Evolutionary conservation across 2,329 filamentous ascomycete species (phyloP), one percentile per base, ranked within the genome.

Genomic region (Tolypocladium paradoxum): DNA sequence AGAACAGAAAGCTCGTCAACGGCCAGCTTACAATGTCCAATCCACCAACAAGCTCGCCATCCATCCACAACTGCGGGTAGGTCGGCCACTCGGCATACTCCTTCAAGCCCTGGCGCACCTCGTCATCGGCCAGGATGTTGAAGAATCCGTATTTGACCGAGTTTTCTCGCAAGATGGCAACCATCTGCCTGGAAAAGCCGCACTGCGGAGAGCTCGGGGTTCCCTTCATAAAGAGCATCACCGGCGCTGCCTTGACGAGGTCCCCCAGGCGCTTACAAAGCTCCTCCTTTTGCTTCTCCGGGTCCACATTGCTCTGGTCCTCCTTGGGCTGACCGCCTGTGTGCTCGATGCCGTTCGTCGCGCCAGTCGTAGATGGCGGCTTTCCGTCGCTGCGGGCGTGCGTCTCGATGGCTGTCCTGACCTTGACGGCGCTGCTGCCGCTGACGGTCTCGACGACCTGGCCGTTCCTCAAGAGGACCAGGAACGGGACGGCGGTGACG

Each of bases 171-270:
- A 99, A 73, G 48, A 99, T 81, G 29, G 76, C 84, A 45, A 99
- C 93, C 46, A 96, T 75, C 73, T 96, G 90, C 60, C 92, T 78
- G 60, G 89, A 95, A 73, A 99, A 99, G 2, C 93, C 90, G 65
- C 91, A 96, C 70, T 95, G 88, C 1, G 90, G 90, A 34, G 83
- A 80, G 59, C 84, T 88, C 0, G 90, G 90, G 3, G 89, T 95
- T n/a, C 90, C 91, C 75, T 96, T 96, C 90, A 96, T 96, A 72
- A 99, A 99, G 31, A 99, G 77, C 93, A 99, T 99, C 34, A 99
- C 91, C 0, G 91, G 90, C 34, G 93, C 92, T 6, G 93, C 93
- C 74, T 92, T 95, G 60, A 97, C 92, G 36, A 99, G 78, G 61
- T 95, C 88, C 22, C 73, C 79, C 37, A 99, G 76, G 34, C 92